Evolutionary conservation across 1,139 yeast genomes (phyloP), one percentile per base, ranked within the genome.

Genomic region (Saccharomyces pastorianus): DNA sequence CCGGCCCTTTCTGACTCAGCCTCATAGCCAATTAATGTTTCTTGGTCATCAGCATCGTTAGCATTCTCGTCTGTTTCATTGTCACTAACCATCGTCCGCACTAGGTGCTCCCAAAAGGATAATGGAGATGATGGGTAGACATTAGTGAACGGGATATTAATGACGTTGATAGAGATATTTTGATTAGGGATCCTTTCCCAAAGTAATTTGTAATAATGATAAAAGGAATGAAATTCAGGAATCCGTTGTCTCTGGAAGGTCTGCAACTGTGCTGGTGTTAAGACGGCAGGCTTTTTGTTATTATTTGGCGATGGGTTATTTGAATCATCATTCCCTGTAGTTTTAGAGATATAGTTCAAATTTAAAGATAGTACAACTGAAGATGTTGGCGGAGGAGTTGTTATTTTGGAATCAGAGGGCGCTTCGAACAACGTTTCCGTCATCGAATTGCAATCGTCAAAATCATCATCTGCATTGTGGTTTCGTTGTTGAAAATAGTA

Each of bases 91-190:
- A 54, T 17, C 2, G 54, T 47, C 20, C 49, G 47, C n/a, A 61
- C 38, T 25, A 62, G 49, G 31, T 59, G 61, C 49, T 64, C 64
- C 58, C 68, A 65, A 50, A 59, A 64, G 13, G 46, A 32, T 27
- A 53, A 54, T 0, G 71, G 70, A 9, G 64, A 57, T 29, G 66
- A 47, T 2, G 71, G 71, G 50, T 55, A 63, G 6, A 67, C 70
- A 52, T 66, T 67, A 11, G 68, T 68, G 48, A 68, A 68, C 6
- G 70, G 70, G 38, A 68, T 66, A 56, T 68, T 68, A 27, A 67
- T 59, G 17, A 68, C 59, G 44, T 60, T 66, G 5, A 68, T 59
- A 52, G 63, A 63, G 13, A 67, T 59, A 48, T 61, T 60, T 49
- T 61, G 56, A 41, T 60, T 58, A 14, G 71, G 70, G 25, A 68